A percentile compares a stretch with the other conserved stretches of the same genome.
Conservation (phyloP, 2,329 filamentous ascomycete species). For the Ceratocystiopsis brevicomis region DNA sequence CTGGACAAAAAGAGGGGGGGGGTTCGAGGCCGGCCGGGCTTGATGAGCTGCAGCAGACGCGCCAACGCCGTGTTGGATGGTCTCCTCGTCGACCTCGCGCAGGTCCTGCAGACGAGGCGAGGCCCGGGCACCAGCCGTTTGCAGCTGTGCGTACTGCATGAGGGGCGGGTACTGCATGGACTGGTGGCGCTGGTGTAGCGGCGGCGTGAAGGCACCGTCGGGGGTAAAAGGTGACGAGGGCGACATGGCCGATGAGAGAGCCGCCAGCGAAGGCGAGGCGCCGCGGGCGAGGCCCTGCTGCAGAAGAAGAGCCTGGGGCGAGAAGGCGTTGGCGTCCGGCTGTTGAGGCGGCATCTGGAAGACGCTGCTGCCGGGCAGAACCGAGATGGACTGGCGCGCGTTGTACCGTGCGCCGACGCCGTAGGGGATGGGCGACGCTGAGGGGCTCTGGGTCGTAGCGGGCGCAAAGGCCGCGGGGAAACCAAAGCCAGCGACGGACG, state of each 20-base stretch:
- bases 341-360: constrained; percentile 37
- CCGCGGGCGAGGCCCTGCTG: constrained; percentile 33
- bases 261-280: constrained; percentile 45
- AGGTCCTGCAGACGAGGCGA: constrained; percentile 52
- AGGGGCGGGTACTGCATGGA: constrained; percentile 36
- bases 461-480: constrained; percentile 38
- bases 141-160: constrained; percentile 36
- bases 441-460: constrained; percentile 43
- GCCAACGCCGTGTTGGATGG: constrained; percentile 21
- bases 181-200: constrained; percentile 36
- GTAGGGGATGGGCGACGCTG: constrained; percentile 51
- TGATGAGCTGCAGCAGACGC: no score
- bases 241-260: constrained; percentile 37
- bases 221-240: constrained; percentile 44
- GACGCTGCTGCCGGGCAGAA: constrained; percentile 32
- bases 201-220: constrained; percentile 26
- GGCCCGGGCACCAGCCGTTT: constrained; percentile 29
- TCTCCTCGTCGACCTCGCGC: constrained; percentile 53
- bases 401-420: constrained; percentile 36
- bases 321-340: constrained; percentile 40
- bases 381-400: constrained; percentile 52
- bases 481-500: constrained; percentile 21
- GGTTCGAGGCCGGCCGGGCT: no score
- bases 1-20: constrained; percentile 18
- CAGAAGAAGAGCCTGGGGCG: constrained; percentile 33